Conservation (phyloP, 2,329 filamentous ascomycete genomes). For the Hymenoscyphus linearis region DNA sequence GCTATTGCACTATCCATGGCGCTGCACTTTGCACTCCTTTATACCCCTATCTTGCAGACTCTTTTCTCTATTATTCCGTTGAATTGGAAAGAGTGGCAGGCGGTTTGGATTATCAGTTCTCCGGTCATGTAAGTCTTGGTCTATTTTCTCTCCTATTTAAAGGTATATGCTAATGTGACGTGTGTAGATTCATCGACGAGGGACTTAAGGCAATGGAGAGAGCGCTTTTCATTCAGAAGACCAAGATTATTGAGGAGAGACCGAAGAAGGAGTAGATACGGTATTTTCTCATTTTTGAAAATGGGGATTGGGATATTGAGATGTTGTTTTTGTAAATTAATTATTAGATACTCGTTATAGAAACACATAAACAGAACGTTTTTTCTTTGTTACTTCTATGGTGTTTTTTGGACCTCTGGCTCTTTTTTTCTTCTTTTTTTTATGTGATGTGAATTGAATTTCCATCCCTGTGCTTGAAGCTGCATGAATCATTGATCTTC, state of each 20-base stretch:
- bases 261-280: constrained; percentile 29
- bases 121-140: constrained; percentile 75
- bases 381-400: no score
- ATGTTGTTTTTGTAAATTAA: constrained; percentile 17
- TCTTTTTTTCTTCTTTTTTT: no score
- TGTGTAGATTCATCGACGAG: constrained; percentile 58
- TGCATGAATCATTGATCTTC: no score
- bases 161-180: constrained; percentile 13
- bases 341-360: no score
- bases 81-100: constrained; percentile 84
- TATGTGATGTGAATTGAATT: no score
- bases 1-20: constrained; percentile 91
- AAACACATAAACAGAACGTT: no score
- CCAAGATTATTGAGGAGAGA: constrained; percentile 20
- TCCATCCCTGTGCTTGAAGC: no score
- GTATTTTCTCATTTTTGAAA: no score
- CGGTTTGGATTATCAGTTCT: constrained; percentile 79
- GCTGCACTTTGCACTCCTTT: constrained; percentile 89
- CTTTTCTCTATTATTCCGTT: constrained; percentile 90
- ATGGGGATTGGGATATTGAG: constrained; percentile 3
- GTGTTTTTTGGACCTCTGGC: no score
- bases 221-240: constrained; percentile 39
- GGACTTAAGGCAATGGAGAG: constrained; percentile 59
- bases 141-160: background rate
- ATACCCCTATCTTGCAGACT: constrained; percentile 80